Evolutionary conservation across 257 asterid genomes (phyloP), one percentile per base, ranked within the genome.

Genomic region (Paulownia fortunei): DNA sequence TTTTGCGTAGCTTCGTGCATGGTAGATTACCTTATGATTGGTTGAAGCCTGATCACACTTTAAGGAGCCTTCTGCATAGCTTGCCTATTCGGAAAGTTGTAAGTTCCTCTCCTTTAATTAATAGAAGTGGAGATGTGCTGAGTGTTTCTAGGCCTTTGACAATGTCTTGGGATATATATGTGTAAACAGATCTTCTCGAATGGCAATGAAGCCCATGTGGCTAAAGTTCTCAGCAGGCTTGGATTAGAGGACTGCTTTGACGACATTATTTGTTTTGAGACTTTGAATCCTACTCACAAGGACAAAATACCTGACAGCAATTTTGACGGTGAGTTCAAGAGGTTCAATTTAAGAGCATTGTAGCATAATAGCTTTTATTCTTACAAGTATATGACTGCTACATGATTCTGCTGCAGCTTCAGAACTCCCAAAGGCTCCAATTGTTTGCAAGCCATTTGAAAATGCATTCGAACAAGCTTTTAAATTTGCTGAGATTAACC

Each of bases 191-290:
- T 94, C 36, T 94, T 94, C 81, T 92, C 99, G 1, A 94, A 94
- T 80, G 99, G 91, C 68, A 90, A 94, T 77, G 98, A 92, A 72
- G 97, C 97, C 78, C 98, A 94, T 58, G 99, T 94, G 23, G 96
- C 91, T 23, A 77, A 79, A 79, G 86, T 92, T 76, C 88, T 92
- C 68, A 80, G 86, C 69, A 76, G 97, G 88, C 95, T 94, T 2
- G 96, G 98, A 59, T 81, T 91, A 78, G 97, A 91, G 84, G 99
- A 87, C 68, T 92, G 97, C 82, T 92, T 92, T 71, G 98, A 92
- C 10, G 89, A 82, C 61, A 77, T 94, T n/a, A 72, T 92, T 41
- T 82, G 89, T 80, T 94, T 91, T 19, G 98, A 94, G 92, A 89
- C 94, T 0, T 34, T 95, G 82, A 95, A 95, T 86, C 97, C 96